Evolutionary conservation across 73 alveolate genomes (phyloP), one percentile per base, ranked within the genome.

Genomic region (Blepharisma stoltei): DNA sequence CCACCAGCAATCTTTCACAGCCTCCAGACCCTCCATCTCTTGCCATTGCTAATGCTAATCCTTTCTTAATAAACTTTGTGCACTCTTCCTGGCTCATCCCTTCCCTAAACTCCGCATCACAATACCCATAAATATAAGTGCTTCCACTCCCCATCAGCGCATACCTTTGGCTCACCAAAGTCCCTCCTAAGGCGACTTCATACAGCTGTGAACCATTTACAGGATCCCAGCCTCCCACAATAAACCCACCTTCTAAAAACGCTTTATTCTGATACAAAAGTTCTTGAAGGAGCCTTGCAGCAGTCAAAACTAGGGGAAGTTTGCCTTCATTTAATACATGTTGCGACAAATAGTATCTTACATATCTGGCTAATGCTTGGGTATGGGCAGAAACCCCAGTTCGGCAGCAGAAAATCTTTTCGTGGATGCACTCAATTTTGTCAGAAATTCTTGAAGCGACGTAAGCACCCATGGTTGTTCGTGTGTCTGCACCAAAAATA

Each of bases 21-120:
- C 73, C 73, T 60, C 73, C 73, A 60, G 73, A 60, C n/a, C 73
- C 21, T 14, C 73, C 79, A 69, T 69, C 79, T 69, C 79, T 69
- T n/a, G 79, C 11, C 55, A 69, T 69, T 9, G 79, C 55, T 7
- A 69, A 21, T 18, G 70, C 11, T 7, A 69, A 21, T 23, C 68
- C 67, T 14, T 45, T 41, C 41, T 69, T 69, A 9, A 45, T 67
- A n/a, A 69, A 69, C 1, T 69, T 41, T 14, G 0, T 18, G 5
- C 54, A n/a, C 5, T 69, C 79, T 32, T 37, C 37, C 5, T 69
- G 27, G 5, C 45, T 69, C 79, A 69, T 41, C 14, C 25, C 70
- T 69, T 66, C 68, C 41, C 25, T 69, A 66, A 66, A 69, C 0
- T 69, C 25, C 5, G 71, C 70, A 5, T 69, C 79, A n/a, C 55